These are phyloP conservation scores for Bolboschoenoplectus hybrid DNA, from an alignment of 202 grass and related monocot species.

Conservation along the genomic window DNA sequence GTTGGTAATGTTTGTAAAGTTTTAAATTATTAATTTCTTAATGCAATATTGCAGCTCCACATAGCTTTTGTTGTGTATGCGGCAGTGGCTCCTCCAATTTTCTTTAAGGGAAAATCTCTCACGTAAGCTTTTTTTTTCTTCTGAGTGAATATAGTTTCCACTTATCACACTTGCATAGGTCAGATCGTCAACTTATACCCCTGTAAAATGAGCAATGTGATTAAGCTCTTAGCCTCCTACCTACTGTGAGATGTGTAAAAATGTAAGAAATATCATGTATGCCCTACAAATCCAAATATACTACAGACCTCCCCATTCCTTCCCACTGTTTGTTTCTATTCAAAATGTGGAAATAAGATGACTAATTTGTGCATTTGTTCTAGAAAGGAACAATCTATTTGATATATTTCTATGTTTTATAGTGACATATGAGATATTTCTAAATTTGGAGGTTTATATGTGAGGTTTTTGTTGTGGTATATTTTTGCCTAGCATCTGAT, in stretches of 20 bases:
- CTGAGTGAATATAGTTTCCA: not conserved
- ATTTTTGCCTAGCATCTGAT: not conserved
- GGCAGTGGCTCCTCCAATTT: conserved; percentile 89
- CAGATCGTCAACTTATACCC: not conserved
- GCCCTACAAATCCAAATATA: not conserved
- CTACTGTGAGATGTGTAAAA: not conserved
- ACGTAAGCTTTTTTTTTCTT: conserved; percentile 64
- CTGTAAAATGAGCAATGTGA: not conserved
- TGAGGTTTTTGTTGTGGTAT: not conserved
- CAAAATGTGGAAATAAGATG: not conserved
- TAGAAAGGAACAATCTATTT: not conserved
- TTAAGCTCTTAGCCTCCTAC: not conserved
- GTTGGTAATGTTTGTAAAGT: conserved; percentile 19
- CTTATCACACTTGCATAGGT: not conserved
- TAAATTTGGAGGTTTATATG: not conserved
- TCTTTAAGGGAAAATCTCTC: conserved; percentile 98
- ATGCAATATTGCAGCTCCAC: conserved; percentile 67
- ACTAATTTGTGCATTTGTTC: not conserved
- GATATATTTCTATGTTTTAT: conserved; percentile 2
- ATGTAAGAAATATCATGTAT: not conserved
- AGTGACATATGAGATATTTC: not conserved
- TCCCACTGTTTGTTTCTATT: not conserved
- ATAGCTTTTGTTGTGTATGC: conserved; percentile 83
- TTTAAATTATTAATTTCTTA: conserved; percentile 33
- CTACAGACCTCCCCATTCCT: not conserved